Conservation (phyloP, 352 stramenopile genomes). For the Phytophthora foliorum region DNA sequence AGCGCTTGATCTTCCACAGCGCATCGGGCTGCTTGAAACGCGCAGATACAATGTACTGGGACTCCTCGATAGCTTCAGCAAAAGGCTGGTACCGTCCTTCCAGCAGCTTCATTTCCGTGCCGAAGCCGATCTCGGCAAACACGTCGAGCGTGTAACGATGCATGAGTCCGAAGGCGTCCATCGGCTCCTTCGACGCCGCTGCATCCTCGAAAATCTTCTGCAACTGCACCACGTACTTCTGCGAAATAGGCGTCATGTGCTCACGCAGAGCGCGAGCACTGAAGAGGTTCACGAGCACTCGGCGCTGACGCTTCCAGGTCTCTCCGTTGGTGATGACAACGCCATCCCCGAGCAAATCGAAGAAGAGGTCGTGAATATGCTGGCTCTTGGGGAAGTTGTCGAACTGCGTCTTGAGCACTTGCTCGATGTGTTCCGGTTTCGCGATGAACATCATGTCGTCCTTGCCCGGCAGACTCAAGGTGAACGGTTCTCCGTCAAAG, state of each 20-base stretch:
- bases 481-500: constrained; percentile 48
- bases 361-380: constrained; percentile 49
- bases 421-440: constrained; percentile 42
- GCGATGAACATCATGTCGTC: constrained; percentile 50
- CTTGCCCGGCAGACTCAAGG: constrained; percentile 40
- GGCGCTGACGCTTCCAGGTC: constrained; percentile 60
- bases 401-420: constrained; percentile 59
- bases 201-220: constrained; percentile 40
- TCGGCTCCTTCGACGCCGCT: constrained; percentile 19
- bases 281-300: constrained; percentile 45
- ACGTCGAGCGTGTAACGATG: constrained; percentile 52
- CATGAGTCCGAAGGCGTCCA: constrained; percentile 44
- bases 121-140: constrained; percentile 56
- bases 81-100: constrained; percentile 43
- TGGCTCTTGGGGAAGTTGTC: constrained; percentile 69
- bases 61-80: constrained; percentile 42
- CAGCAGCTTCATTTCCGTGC: constrained; percentile 43
- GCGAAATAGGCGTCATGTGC: constrained; percentile 41
- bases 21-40: constrained; percentile 59
- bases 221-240: constrained; percentile 43
- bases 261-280: constrained; percentile 45
- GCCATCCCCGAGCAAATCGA: constrained; percentile 63
- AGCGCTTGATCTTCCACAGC: constrained; percentile 54
- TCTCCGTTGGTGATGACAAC: constrained; percentile 68
- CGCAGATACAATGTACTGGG: constrained; percentile 36